Conservation (phyloP, 257 asterid species). For the Ilex aquifolium region DNA sequence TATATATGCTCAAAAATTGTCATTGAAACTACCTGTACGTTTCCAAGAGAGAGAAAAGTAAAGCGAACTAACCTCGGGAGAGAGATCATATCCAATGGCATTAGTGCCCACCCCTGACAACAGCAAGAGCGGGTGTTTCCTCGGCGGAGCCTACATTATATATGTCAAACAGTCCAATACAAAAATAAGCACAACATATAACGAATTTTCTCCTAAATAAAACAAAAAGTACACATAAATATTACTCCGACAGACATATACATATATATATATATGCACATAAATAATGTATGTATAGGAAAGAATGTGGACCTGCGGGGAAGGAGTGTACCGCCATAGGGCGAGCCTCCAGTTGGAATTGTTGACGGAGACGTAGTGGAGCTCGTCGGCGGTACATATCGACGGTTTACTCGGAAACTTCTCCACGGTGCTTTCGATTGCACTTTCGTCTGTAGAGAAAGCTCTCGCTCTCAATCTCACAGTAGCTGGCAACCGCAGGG, state of each 20-base stretch:
- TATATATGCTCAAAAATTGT: not conserved
- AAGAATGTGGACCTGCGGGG: conserved; percentile 54
- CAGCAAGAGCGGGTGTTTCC: conserved; percentile 89
- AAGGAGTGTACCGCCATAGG: conserved; percentile 90
- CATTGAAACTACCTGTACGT: not conserved
- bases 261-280: too few species aligned
- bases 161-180: too few species aligned
- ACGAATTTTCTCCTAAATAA: too few species aligned
- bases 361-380: conserved; percentile 70
- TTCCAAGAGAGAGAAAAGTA: conserved; percentile 4
- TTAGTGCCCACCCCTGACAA: conserved; percentile 95
- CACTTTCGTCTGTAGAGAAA: conserved; percentile 8
- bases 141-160: conserved; percentile 8
- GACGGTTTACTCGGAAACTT: conserved; percentile 57
- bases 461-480: conserved; percentile 30
- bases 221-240: too few species aligned
- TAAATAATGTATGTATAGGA: not conserved
- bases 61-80: conserved; percentile 70
- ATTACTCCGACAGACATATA: too few species aligned
- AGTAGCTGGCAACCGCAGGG: conserved; percentile 10
- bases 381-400: conserved; percentile 93
- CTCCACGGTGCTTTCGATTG: conserved; percentile 12
- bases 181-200: too few species aligned
- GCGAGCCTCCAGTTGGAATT: conserved; percentile 78
- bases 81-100: conserved; percentile 95